Base-by-base conservation (phyloP, 2,329 filamentous ascomycete species). In the Rugonectria rugulosa region DNA sequence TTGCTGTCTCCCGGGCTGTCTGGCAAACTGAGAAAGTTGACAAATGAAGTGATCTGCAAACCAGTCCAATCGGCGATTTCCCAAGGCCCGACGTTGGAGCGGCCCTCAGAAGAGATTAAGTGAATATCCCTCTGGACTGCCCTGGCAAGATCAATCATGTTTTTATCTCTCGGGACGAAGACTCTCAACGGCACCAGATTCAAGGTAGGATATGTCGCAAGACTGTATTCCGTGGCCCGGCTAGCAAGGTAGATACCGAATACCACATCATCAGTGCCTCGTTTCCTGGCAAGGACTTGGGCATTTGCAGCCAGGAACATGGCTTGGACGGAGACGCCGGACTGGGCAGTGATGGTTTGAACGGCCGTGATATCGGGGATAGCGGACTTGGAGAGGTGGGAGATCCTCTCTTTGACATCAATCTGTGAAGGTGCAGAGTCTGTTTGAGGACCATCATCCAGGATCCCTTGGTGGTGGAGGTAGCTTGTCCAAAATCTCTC, bases 161-260 rank as follows among this genome's bases (percentile, higher is more conserved):
- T 49, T 3, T 70, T 60, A 1, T 51, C 40, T 5, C 63, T 17
- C 36, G 75, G 60, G 6, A 71, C 23, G 6, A 62, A 68, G 2
- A 95, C 81, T 10, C 80, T 79, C 0, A 97, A 73, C 0, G 92
- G 92, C 2, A 96, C 81, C 4, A 97, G 79, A 62, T 90, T 93
- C 17, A 97, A 79, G 0, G 91, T 95, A 0, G 93, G 92, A 26
- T 85, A 87, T 0, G 63, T 61, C 0, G 77, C 69, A 2, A 83
- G 75, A 1, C 86, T 69, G 3, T 80, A 75, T 3, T 81, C 75
- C 8, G 81, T 72, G 0, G 82, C 80, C 46, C 92, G 84, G 70
- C 96, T 96, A 36, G 92, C 90, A 8, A 96, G 82, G 71, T 97
- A 97, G 19, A 97, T 73, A 2, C 92, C 93, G 45, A 97, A 81